A percentile compares a stretch with the other conserved stretches of the same genome.
Evolutionary conservation across 139 green algal species (phyloP).

Genomic region (Chlamydomonas sphaeroides): DNA sequence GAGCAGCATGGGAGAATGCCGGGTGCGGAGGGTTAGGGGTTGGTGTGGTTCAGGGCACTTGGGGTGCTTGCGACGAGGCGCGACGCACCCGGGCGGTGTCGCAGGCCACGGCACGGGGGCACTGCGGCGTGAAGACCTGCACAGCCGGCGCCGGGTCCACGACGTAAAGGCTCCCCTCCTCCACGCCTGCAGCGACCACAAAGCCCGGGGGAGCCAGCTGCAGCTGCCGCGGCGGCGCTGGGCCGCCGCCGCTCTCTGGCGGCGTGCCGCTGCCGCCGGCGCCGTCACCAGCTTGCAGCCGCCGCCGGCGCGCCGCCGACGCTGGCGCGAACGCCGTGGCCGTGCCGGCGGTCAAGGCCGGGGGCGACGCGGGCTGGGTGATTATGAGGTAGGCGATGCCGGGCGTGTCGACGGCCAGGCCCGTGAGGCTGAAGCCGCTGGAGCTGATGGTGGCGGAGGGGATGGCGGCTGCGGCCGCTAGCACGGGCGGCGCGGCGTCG

Average conservation of each 20-base stretch:
- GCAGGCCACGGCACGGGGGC: constrained; percentile 3
- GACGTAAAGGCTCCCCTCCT: neutral
- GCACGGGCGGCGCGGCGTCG: neutral
- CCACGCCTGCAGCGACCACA: no score
- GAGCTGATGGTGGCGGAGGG: neutral
- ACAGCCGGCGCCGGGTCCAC: neutral
- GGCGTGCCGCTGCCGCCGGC: neutral
- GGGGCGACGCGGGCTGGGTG: constrained; percentile 11
- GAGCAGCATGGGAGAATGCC: neutral
- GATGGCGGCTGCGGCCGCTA: neutral
- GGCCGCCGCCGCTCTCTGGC: no score
- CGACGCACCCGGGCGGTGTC: constrained; percentile 7
- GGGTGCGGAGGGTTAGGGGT: neutral
- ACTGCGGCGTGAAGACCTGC: neutral
- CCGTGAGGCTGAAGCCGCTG: constrained; percentile 39
- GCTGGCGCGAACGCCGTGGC: no score
- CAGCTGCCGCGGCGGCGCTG: no score
- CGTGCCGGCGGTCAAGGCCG: no score
- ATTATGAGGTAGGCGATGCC: constrained; percentile 50
- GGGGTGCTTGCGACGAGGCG: no score
- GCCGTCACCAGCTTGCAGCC: no score
- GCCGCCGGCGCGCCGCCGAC: no score
- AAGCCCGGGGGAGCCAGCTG: constrained; percentile 8
- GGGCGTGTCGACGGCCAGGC: constrained; percentile 49
- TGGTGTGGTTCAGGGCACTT: no score